These are phyloP conservation scores for Aegilops tauschii DNA, from an alignment of 176 grass and related monocot species.

Conservation along the genomic window DNA sequence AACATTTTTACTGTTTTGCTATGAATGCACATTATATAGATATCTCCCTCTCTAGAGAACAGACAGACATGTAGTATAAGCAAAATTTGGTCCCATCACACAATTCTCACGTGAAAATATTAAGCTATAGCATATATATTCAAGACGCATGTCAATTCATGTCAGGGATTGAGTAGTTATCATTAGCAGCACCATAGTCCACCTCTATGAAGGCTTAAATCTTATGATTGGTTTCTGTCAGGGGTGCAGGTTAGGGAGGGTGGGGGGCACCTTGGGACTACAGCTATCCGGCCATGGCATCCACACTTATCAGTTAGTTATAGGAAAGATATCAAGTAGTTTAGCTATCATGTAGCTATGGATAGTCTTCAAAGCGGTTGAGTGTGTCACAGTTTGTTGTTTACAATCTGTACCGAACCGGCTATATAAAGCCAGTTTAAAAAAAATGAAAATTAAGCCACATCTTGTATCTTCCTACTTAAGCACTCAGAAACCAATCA, in stretches of 20 bases:
- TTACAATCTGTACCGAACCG: background rate
- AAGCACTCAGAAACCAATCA: background rate
- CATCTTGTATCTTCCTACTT: background rate
- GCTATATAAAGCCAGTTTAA: background rate
- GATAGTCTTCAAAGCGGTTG: background rate
- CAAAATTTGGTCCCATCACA: background rate
- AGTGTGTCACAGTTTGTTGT: background rate
- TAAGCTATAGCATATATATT: too few relatives aligned
- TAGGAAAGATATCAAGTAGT: background rate
- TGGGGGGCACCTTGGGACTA: background rate
- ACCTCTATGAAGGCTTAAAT: background rate
- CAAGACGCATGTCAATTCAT: background rate
- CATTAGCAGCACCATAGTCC: background rate
- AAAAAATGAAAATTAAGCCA: background rate
- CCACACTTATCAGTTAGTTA: background rate
- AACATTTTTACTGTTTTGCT: background rate
- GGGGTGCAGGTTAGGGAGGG: background rate
- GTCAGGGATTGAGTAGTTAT: background rate
- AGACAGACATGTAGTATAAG: background rate
- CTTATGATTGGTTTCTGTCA: background rate
- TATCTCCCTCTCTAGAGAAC: background rate
- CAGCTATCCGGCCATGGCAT: background rate
- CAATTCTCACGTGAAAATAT: slow-evolving; percentile 3
- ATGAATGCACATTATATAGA: background rate
- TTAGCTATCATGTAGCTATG: background rate